Percentiles rank a stretch among this genome's conserved stretches.
phyloP scores from a whole-genome alignment of 2,329 filamentous ascomycete genomes.

The Neonectria neomacrospora region DNA sequence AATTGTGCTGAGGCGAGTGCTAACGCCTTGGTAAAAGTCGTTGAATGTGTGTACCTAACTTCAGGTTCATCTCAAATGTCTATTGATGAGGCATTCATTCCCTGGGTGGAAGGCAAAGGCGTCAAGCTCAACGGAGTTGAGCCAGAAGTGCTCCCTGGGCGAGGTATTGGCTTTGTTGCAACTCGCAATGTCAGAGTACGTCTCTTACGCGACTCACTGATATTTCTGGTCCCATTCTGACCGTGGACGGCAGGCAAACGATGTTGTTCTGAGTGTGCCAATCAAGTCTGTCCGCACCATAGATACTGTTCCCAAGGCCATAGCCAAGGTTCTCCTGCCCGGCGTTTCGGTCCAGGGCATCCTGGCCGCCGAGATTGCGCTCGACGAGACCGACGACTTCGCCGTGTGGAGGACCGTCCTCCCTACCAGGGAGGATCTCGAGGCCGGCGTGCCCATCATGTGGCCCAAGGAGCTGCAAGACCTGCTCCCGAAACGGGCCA shows the following conservation, averaged over 20 bases:
- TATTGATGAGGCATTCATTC: conserved; percentile 57
- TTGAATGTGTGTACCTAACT: neutral
- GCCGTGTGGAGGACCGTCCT: conserved; percentile 73
- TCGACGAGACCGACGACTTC: conserved; percentile 61
- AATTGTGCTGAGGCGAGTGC: no score
- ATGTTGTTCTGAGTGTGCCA: conserved; percentile 74
- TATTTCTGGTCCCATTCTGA: conserved; percentile 13
- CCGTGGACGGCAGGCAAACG: conserved; percentile 49
- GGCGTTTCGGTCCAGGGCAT: conserved; percentile 75
- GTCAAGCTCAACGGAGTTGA: conserved; percentile 66
- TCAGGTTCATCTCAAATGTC: conserved; percentile 27
- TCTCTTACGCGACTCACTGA: neutral
- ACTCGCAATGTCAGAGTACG: conserved; percentile 72
- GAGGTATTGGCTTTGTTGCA: conserved; percentile 83
- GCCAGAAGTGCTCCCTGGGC: conserved; percentile 73
- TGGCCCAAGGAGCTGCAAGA: conserved; percentile 60
- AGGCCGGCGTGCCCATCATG: conserved; percentile 52
- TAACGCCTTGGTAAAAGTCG: neutral
- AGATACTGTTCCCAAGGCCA: conserved; percentile 65
- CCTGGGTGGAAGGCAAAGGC: conserved; percentile 69
- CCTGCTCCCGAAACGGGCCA: conserved; percentile 58
- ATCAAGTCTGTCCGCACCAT: conserved; percentile 71
- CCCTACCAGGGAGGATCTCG: conserved; percentile 71
- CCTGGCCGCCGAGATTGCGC: conserved; percentile 74
- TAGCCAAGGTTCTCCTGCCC: conserved; percentile 66